Evolutionary conservation across 2,329 filamentous ascomycete genomes (phyloP), one percentile per base, ranked within the genome.

Genomic region (Magnaporthiopsis poae): DNA sequence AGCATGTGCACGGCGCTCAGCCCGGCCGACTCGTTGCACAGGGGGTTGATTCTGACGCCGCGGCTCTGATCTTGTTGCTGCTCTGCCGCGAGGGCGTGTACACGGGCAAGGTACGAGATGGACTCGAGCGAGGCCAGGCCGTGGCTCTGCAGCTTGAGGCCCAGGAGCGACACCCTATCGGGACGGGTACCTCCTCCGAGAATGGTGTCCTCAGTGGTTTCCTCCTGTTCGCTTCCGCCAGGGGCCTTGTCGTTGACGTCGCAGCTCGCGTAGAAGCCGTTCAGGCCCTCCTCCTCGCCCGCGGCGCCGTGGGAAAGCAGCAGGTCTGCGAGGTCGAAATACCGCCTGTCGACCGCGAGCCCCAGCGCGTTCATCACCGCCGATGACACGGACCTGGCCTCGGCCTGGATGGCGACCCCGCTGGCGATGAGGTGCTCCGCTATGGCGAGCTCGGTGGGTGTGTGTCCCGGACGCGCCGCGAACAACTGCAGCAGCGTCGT

Each of bases 291-390:
- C 27, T 63, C 31, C 31, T 31, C 31, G 4, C 31, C 31, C 31
- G 31, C 66, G 2, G 66, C 67, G 13, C 67, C 64, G 63, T 66
- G 59, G 21, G 62, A 39, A 9, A 69, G 5, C 4, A 69, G 64
- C 18, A 68, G 59, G n/a, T 67, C 65, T 12, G 68, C 68, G 27
- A 69, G 67, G 12, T 68, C 62, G 29, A 64, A 68, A 59, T 65
- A 67, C 7, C 67, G 63, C 35, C 61, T 60, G 11, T 59, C 29
- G 21, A 69, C 60, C 21, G 67, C 68, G 1, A 66, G 36, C 15
- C 63, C 62, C 4, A 69, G 61, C 12, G 68, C 62, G 66, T 5
- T 61, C 65, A 9, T 63, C 29, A 25, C 52, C 59, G 18, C 18
- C n/a, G 7, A 13, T 15, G 9, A 31, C 31, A 0, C 31, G 31